A percentile compares a stretch with the other conserved stretches of the same genome.
Conservation (phyloP, 2,329 filamentous ascomycete genomes). For the Ceratocystis alfenasii region DNA sequence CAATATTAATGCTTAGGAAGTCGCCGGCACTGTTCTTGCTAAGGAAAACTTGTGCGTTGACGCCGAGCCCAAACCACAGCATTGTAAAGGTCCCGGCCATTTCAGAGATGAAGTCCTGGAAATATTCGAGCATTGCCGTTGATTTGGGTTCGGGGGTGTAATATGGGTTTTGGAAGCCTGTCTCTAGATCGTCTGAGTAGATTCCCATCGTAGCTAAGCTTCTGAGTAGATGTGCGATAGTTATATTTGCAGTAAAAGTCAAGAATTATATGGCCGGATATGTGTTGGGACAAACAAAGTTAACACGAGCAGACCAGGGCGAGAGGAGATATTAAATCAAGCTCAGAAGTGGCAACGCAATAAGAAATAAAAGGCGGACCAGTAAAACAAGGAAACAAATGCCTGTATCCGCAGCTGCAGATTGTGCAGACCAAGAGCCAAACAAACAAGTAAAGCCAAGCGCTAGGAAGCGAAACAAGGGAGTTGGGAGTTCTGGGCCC, state of each 20-base stretch:
- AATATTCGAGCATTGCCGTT: constrained; percentile 18
- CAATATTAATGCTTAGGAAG: constrained; percentile 40
- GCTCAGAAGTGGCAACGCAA: not conserved
- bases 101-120: constrained; percentile 39
- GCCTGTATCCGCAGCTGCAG: not conserved
- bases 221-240: not conserved
- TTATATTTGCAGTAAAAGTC: not conserved
- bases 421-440: not conserved
- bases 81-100: constrained; percentile 58
- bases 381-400: not conserved
- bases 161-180: constrained; percentile 15
- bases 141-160: constrained; percentile 12
- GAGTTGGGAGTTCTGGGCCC: constrained; percentile 1
- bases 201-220: constrained; percentile 11
- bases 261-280: not conserved
- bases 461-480: constrained; percentile 16
- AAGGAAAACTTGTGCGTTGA: constrained; percentile 56
- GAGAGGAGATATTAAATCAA: not conserved
- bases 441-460: not conserved
- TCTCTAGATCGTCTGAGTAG: constrained; percentile 17
- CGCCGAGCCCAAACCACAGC: constrained; percentile 57
- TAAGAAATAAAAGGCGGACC: not conserved
- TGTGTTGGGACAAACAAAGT: not conserved
- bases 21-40: constrained; percentile 39
- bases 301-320: not conserved